phyloP scores from a whole-genome alignment of 176 grass and related monocot genomes.

The Musa itinerans region DNA sequence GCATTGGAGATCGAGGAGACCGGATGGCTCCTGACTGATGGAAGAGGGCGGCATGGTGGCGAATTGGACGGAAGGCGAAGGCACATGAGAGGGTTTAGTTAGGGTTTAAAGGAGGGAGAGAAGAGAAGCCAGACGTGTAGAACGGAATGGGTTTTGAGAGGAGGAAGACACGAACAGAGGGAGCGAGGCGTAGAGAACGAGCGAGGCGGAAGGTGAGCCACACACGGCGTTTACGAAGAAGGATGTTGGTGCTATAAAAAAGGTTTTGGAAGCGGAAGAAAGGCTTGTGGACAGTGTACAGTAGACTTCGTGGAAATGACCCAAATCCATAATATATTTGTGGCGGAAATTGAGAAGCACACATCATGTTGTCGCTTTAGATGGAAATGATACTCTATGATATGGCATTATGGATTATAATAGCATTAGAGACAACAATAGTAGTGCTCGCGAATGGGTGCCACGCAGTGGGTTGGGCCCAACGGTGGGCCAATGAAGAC shows the following conservation, averaged over 20 bases:
- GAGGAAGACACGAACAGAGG: not conserved
- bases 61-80: not conserved
- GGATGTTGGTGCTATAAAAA: not conserved
- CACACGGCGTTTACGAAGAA: not conserved
- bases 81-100: not conserved
- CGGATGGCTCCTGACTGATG: not conserved
- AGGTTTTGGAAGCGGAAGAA: not conserved
- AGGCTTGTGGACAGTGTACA: not conserved
- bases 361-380: no score
- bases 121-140: not conserved
- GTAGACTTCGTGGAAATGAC: no score
- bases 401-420: no score
- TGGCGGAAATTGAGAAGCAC: no score
- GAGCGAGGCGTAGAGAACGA: not conserved
- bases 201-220: not conserved
- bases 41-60: constrained; percentile 8
- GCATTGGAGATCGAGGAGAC: not conserved
- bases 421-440: no score
- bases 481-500: no score
- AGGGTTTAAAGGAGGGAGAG: not conserved
- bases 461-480: no score
- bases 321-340: no score
- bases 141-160: not conserved
- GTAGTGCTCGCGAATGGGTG: no score
- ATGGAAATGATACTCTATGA: no score